These are phyloP conservation scores for Acacia pycnantha DNA, from an alignment of 331 rosid species.

Conservation along the genomic window DNA sequence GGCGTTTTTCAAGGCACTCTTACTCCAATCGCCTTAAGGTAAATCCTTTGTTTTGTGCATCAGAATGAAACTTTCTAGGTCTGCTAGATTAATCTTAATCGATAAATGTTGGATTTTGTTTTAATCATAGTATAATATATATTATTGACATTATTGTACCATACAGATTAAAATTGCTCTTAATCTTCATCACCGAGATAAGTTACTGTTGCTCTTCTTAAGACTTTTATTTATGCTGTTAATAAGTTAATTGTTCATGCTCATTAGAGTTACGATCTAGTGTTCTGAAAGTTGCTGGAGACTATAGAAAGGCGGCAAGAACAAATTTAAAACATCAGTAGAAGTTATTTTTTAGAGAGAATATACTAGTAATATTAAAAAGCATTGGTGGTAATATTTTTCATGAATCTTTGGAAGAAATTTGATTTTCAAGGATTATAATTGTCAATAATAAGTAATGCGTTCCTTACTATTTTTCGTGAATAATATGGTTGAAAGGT, in stretches of 20 bases:
- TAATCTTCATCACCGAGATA: no score
- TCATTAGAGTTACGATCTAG: no score
- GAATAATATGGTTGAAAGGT: background rate
- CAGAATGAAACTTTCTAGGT: background rate
- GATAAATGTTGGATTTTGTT: background rate
- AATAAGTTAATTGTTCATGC: background rate
- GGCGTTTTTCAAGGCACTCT: conserved; percentile 72
- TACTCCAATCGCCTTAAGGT: conserved; percentile 63
- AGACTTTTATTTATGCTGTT: background rate
- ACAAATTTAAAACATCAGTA: background rate
- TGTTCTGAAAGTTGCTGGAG: background rate
- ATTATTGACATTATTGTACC: background rate
- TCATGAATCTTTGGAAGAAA: background rate
- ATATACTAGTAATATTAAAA: no score
- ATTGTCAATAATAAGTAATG: background rate
- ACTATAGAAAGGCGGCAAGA: background rate
- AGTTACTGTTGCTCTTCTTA: background rate
- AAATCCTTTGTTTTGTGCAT: background rate
- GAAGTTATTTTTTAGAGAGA: no score
- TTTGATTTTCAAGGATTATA: background rate
- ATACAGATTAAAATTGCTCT: background rate
- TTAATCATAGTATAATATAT: background rate
- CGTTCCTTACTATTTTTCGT: background rate
- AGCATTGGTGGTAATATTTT: background rate
- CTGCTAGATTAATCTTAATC: background rate